Evolutionary conservation across 495 filamentous ascomycete genomes (phyloP), one percentile per base, ranked within the genome.

Genomic region (Aspergillus leporis): DNA sequence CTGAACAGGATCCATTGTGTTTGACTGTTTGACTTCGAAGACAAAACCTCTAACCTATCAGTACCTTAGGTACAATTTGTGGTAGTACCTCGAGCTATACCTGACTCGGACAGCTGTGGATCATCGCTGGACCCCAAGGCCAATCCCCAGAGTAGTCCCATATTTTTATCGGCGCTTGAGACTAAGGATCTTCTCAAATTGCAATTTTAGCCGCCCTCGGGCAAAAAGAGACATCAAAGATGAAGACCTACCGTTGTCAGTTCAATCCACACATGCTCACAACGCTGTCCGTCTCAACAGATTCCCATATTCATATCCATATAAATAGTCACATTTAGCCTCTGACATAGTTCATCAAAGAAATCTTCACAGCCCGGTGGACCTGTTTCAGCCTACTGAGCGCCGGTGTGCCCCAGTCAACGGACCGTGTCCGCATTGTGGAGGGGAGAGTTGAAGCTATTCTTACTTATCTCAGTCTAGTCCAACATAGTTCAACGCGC

Each of bases 121-220:
- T 49, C 21, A 51, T 25, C 56, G 34, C 56, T 16, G 49, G 21
- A 22, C 13, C 50, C 38, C 36, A 40, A 50, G 31, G 14, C 43
- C 18, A 50, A 31, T 48, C 49, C 48, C 56, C 56, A 53, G 49
- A 59, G 18, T 36, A 53, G 57, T 53, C 51, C 57, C 50, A 54
- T 50, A 46, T 50, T 9, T 30, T 46, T 19, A 56, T 46, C 41
- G 28, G 41, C 50, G 28, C 23, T 30, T 51, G 30, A 32, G 19
- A 22, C 51, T 23, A 53, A 30, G 51, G 54, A 49, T 34, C 28
- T n/a, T 30, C 43, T 28, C 16, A 56, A 21, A n/a, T 18, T 23
- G 36, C 31, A 53, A 21, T 10, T 53, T 52, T 34, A 38, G 32
- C 51, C 51, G 38, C 31, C 51, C 32, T 43, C 36, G 51, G 50